Percentiles rank a stretch among this genome's conserved stretches.
These are phyloP conservation scores for Austroboletus novae-zelandiae DNA, from an alignment of 1,284 basidiomycete species.

Conservation along the genomic window DNA sequence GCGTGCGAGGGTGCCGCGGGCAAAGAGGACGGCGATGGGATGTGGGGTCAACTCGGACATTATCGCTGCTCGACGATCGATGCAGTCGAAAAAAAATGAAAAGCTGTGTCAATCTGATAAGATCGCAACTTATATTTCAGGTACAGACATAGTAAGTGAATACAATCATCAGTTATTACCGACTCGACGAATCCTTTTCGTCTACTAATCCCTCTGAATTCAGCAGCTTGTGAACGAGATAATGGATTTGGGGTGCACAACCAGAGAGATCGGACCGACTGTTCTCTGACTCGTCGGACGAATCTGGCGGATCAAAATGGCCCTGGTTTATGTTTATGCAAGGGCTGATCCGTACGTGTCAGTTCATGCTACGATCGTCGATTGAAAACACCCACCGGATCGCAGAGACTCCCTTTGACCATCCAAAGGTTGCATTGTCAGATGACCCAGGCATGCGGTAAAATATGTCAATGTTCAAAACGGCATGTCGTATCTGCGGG, in stretches of 20 bases:
- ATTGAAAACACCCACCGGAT: constrained; percentile 2
- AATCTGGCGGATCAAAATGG: background rate
- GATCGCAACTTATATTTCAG: background rate
- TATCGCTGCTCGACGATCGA: background rate
- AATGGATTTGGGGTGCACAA: background rate
- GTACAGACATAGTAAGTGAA: background rate
- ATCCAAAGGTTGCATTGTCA: constrained; percentile 15
- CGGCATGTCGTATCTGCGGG: constrained; percentile 54
- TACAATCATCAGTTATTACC: background rate
- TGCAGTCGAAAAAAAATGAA: background rate
- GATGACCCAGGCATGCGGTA: constrained; percentile 52
- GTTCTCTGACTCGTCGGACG: background rate
- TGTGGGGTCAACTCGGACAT: constrained; percentile 31
- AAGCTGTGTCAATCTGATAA: background rate
- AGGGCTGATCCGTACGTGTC: background rate
- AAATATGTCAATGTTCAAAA: constrained; percentile 63
- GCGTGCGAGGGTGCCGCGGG: constrained; percentile 78
- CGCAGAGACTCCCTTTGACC: constrained; percentile 9
- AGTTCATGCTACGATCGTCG: background rate
- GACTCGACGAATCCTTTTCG: background rate
- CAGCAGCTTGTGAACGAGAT: background rate
- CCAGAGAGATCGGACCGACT: background rate
- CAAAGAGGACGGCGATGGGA: constrained; percentile 66
- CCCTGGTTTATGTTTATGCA: background rate
- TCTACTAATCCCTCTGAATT: background rate